Base-by-base conservation (phyloP, 257 asterid genomes). In the Cinchona pubescens region DNA sequence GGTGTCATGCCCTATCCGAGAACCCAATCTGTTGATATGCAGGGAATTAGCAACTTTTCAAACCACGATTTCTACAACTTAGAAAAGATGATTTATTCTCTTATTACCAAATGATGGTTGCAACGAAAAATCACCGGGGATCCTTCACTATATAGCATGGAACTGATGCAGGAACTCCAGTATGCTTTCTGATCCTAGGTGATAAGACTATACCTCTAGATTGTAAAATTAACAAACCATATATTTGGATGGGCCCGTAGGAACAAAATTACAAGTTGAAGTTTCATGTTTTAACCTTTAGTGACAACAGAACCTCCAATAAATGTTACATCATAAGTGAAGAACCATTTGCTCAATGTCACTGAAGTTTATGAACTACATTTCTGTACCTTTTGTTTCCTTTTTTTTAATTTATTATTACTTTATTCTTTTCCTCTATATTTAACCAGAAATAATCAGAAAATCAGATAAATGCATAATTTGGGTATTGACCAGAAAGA, bases 1-100 rank as follows among this genome's bases (percentile, higher is more conserved):
- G 68, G 85, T 76, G 56, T 92, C 97, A 82, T 94, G 97, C 69
- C 99, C 99, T 25, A 94, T 71, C 29, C 96, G 94, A 62, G 97
- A 90, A 18, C 99, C 99, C 38, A 65, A 80, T 80, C 99, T 92
- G 88, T 76, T 69, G 69, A 81, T 82, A 78, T 34, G 65, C 66
- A 67, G 5, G 64, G 23, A 74, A 79, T 79, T 76, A 80, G 79
- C 71, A 45, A 37, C 34, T 60, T 55, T 29, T 10, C 23, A 48
- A 19, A 11, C 25, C 34, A 27, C 46, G 30, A 55, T 55, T 23
- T 55, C 2, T 6, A n/a, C 13, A 6, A 55, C 30, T 55, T 16
- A 55, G 32, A 29, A 32, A 48, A 35, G 15, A 1, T 13, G 1
- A 12, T 1, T 29, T 27, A 38, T 32, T 53, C 75, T 35, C 38